Evolutionary conservation across 1,139 yeast species (phyloP).

Genomic region (Lodderomyces metapsilosis): DNA sequence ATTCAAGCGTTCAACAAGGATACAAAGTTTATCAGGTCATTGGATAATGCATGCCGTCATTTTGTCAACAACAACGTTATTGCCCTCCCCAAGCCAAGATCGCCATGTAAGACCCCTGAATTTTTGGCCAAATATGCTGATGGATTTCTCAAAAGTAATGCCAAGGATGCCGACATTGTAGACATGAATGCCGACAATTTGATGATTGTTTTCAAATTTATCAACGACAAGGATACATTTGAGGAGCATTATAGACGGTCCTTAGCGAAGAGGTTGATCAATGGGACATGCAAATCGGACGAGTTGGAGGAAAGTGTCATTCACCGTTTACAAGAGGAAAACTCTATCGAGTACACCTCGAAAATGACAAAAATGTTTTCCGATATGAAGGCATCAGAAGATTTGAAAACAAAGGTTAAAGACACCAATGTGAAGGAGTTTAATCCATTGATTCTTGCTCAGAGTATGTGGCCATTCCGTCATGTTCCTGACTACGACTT

Average conservation of each 20-base stretch:
- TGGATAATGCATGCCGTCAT: constrained; percentile 84
- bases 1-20: constrained; percentile 69
- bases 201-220: constrained; percentile 82
- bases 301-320: constrained; percentile 86
- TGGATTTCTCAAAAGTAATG: constrained; percentile 70
- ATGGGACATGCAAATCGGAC: constrained; percentile 78
- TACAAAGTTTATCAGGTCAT: constrained; percentile 78
- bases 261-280: constrained; percentile 84
- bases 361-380: constrained; percentile 96
- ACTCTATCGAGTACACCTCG: constrained; percentile 89
- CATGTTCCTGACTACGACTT: constrained; percentile 44
- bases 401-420: constrained; percentile 67
- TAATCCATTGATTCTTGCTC: constrained; percentile 77
- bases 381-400: constrained; percentile 86
- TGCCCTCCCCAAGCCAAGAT: constrained; percentile 60
- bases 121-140: constrained; percentile 88
- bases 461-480: constrained; percentile 84
- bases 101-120: constrained; percentile 76
- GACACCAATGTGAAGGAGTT: constrained; percentile 58
- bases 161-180: constrained; percentile 64
- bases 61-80: constrained; percentile 82
- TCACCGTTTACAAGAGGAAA: constrained; percentile 83
- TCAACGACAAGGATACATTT: constrained; percentile 93
- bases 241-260: constrained; percentile 90
- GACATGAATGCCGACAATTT: constrained; percentile 83